Evolutionary conservation across 176 grass and related monocot species (phyloP).

Genomic region (Oryza longistaminata): DNA sequence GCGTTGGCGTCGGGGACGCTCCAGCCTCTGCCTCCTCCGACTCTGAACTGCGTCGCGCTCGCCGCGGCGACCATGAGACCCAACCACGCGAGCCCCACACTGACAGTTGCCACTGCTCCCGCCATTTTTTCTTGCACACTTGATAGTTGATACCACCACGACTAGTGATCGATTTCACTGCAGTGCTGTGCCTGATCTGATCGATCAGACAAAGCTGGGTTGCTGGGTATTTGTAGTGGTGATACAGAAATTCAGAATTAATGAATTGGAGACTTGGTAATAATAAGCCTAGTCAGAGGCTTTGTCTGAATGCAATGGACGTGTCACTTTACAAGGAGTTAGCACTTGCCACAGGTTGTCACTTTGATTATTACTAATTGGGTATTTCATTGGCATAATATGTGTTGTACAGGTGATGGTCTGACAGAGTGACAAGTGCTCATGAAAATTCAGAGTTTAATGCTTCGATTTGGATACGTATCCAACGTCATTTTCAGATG

Average conservation of each 20-base stretch:
- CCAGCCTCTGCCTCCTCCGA: slow-evolving; percentile 61
- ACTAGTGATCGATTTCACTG: not conserved
- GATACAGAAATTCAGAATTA: not conserved
- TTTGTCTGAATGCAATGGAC: not conserved
- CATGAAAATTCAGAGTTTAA: not conserved
- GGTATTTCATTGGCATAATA: not conserved
- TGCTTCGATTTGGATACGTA: not conserved
- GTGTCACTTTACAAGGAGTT: not conserved
- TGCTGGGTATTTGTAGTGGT: not conserved
- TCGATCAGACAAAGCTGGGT: not conserved
- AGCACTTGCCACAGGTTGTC: not conserved
- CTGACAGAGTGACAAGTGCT: slow-evolving; percentile 19
- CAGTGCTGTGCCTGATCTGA: not conserved
- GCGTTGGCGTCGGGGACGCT: slow-evolving; percentile 39
- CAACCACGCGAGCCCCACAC: slow-evolving; percentile 3
- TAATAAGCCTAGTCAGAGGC: not conserved
- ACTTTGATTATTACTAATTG: not conserved
- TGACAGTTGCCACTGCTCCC: not conserved
- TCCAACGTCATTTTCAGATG: slow-evolving; percentile 23
- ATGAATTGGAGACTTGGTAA: not conserved
- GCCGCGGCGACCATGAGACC: slow-evolving; percentile 14
- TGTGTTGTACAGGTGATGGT: not conserved
- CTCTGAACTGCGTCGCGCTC: slow-evolving; percentile 60
- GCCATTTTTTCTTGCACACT: slow-evolving; percentile 36
- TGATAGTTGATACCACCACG: not conserved